phyloP scores from a whole-genome alignment of 1,284 basidiomycete genomes.

The Fomitopsis pinicola region DNA sequence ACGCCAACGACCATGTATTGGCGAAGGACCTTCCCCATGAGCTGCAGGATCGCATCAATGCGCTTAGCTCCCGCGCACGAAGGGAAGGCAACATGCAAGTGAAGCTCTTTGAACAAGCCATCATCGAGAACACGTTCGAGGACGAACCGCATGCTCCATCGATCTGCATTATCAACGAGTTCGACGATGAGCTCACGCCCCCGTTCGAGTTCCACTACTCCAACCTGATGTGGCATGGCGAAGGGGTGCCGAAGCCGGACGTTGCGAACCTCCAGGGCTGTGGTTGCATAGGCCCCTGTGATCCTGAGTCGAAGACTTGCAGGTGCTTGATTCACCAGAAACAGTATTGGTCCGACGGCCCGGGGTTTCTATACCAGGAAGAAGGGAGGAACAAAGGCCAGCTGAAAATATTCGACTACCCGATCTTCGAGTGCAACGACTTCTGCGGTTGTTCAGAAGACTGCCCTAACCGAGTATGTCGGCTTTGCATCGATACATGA shows the following conservation, averaged over 20 bases:
- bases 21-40: conserved; percentile 29
- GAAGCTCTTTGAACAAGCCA: conserved; percentile 28
- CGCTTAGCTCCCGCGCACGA: conserved; percentile 13
- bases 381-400: conserved; percentile 33
- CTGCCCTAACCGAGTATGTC: conserved; percentile 76
- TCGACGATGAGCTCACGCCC: conserved; percentile 64
- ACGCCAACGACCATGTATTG: conserved; percentile 14
- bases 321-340: conserved; percentile 61
- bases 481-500: not conserved
- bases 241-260: conserved; percentile 65
- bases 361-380: conserved; percentile 65
- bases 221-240: conserved; percentile 69
- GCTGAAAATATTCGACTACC: conserved; percentile 47
- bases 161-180: conserved; percentile 60
- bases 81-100: conserved; percentile 23
- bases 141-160: conserved; percentile 66
- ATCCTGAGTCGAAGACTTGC: conserved; percentile 65
- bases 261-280: conserved; percentile 58
- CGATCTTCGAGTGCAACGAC: conserved; percentile 87
- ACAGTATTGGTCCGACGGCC: conserved; percentile 26
- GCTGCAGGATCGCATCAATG: conserved; percentile 29
- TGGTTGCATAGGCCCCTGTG: conserved; percentile 68
- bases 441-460: conserved; percentile 77
- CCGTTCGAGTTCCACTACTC: conserved; percentile 77
- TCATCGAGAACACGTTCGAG: conserved; percentile 26